Evolutionary conservation across 2,329 filamentous ascomycete genomes (phyloP).

Genomic region (Curvularia verruculosa): DNA sequence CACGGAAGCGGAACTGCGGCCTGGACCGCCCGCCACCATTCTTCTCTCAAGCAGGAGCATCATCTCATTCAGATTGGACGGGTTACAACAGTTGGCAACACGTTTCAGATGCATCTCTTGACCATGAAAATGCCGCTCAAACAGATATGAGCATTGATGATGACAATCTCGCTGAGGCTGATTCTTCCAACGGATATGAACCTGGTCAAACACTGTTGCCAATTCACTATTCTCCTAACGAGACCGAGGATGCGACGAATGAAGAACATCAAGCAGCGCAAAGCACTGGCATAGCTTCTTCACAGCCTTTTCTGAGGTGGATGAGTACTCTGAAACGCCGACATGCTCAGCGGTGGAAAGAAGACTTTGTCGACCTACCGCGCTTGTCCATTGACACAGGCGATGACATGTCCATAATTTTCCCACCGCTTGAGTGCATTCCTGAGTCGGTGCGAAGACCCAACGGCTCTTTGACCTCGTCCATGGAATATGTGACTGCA

Average conservation of each 20-base stretch:
- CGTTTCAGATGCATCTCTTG: slow-evolving; percentile 8
- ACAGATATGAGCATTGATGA: slow-evolving; percentile 22
- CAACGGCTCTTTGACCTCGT: slow-evolving; percentile 69
- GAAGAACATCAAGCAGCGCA: slow-evolving; percentile 8
- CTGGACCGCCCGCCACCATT: slow-evolving; percentile 25
- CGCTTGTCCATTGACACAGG: slow-evolving; percentile 45
- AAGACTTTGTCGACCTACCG: slow-evolving; percentile 42
- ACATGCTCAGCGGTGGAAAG: slow-evolving; percentile 49
- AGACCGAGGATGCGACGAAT: slow-evolving; percentile 17
- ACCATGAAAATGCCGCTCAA: slow-evolving; percentile 19
- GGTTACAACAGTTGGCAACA: slow-evolving; percentile 11
- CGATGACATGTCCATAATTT: slow-evolving; percentile 16
- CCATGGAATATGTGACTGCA: slow-evolving; percentile 78
- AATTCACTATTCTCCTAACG: slow-evolving; percentile 29
- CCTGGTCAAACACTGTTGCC: slow-evolving; percentile 42
- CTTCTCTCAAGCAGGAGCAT: slow-evolving; percentile 18
- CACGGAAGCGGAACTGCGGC: slow-evolving; percentile 32
- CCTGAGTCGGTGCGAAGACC: slow-evolving; percentile 45
- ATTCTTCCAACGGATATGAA: slow-evolving; percentile 39
- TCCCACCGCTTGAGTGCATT: slow-evolving; percentile 13
- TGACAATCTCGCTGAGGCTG: slow-evolving; percentile 19
- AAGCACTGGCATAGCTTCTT: slow-evolving; percentile 4
- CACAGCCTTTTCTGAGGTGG: slow-evolving; percentile 71
- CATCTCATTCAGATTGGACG: slow-evolving; percentile 21
- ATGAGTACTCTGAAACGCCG: slow-evolving; percentile 71